A percentile compares a stretch with the other conserved stretches of the same genome.
Evolutionary conservation across 768 basidiomycete genomes (phyloP).

Genomic region (Paxillus involutus): DNA sequence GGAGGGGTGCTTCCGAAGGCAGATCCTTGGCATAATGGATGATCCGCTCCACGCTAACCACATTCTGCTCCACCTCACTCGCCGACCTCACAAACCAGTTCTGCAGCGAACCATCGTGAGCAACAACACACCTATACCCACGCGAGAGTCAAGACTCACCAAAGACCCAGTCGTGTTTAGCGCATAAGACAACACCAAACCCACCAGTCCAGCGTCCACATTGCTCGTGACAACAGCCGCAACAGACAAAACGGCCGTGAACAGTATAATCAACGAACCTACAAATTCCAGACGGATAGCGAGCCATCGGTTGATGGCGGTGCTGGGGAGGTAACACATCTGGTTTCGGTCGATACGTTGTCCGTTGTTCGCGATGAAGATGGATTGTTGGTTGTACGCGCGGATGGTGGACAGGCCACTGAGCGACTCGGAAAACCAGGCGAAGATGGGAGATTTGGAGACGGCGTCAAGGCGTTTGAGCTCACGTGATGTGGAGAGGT

Average conservation of each 20-base stretch:
- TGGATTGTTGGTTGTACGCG: slow-evolving; percentile 67
- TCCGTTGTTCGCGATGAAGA: slow-evolving; percentile 70
- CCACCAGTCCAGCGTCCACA: slow-evolving; percentile 87
- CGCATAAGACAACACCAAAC: slow-evolving; percentile 83
- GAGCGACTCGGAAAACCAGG: slow-evolving; percentile 79
- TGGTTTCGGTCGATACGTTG: slow-evolving; percentile 84
- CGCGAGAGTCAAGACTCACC: slow-evolving; percentile 40
- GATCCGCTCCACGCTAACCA: slow-evolving; percentile 88
- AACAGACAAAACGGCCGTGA: slow-evolving; percentile 67
- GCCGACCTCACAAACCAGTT: slow-evolving; percentile 83
- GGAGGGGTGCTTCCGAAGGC: slow-evolving; percentile 62
- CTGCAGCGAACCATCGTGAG: slow-evolving; percentile 33
- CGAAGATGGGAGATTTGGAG: slow-evolving; percentile 89
- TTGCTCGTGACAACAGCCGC: slow-evolving; percentile 69
- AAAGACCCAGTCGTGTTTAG: slow-evolving; percentile 80
- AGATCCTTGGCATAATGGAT: slow-evolving; percentile 73
- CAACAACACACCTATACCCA: background rate
- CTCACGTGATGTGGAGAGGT: slow-evolving; percentile 83
- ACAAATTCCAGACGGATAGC: slow-evolving; percentile 83
- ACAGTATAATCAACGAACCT: slow-evolving; percentile 76
- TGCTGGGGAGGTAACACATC: slow-evolving; percentile 71
- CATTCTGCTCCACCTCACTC: slow-evolving; percentile 88
- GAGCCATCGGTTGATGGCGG: slow-evolving; percentile 81
- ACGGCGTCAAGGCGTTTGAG: slow-evolving; percentile 87
- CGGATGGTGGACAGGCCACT: slow-evolving; percentile 82